Evolutionary conservation across 768 basidiomycete species (phyloP).

Genomic region (Amanita phalloides): DNA sequence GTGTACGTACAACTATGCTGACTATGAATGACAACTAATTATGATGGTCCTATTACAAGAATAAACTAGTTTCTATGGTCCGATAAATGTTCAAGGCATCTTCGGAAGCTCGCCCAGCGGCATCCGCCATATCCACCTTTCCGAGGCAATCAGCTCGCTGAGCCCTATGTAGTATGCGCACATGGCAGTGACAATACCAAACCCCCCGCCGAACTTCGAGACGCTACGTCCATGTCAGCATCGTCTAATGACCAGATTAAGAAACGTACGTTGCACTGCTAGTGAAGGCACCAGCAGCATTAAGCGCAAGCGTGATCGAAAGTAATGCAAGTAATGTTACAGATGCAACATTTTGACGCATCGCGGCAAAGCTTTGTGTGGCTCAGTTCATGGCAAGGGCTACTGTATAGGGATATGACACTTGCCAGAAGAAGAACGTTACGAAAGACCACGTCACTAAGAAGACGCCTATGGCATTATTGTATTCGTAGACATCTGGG

Average conservation of each 20-base stretch:
- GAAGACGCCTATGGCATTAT: conserved; percentile 44
- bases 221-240: conserved; percentile 13
- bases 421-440: conserved; percentile 42
- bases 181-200: conserved; percentile 35
- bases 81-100: neutral
- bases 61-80: neutral
- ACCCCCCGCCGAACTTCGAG: conserved; percentile 31
- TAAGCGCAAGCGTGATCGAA: conserved; percentile 27
- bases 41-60: no score
- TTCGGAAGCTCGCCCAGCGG: conserved; percentile 24
- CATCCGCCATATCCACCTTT: conserved; percentile 25
- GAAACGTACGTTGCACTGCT: conserved; percentile 18
- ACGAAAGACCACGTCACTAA: conserved; percentile 50
- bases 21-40: no score
- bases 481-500: conserved; percentile 17
- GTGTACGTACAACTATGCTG: no score
- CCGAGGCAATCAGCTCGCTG: conserved; percentile 29
- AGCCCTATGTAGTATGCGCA: conserved; percentile 39
- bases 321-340: conserved; percentile 27
- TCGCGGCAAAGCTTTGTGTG: conserved; percentile 11
- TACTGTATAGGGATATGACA: neutral
- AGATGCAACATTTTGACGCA: conserved; percentile 22
- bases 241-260: neutral
- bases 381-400: no score
- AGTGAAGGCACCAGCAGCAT: conserved; percentile 28